Base-by-base conservation (phyloP, 2,329 filamentous ascomycete species). In the Anthostomella pinea region DNA sequence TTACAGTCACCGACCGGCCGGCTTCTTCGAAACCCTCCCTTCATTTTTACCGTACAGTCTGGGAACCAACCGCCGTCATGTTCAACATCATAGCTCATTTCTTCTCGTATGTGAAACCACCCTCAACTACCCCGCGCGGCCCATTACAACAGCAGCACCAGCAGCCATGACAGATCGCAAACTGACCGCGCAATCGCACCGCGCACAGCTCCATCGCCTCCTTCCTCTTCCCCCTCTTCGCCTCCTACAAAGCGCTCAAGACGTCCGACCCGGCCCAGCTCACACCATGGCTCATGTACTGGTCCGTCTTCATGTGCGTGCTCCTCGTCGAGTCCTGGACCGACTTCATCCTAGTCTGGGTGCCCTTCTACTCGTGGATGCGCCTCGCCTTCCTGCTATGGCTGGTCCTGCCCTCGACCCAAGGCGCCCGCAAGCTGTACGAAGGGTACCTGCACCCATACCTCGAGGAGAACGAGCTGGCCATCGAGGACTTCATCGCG, bases 261-360 rank as follows among this genome's bases (percentile, higher is more conserved):
- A 90, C 88, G 11, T 85, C 85, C 34, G 87, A 96, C 63, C 89
- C 90, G 2, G 83, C 87, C 23, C 82, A 94, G 59, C 76, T 96
- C 42, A 87, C 87, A 47, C 91, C 91, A 82, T 98, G 93, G 93
- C 79, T 97, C 50, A 97, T 97, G 85, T 98, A 97, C 76, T 98
- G 91, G 85, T 88, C 95, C 43, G 88, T 95, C 16, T 78, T 96
- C 48, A 86, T 87, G 43, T 83, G 87, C 61, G 79, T 83, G 53
- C 73, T 90, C 38, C 77, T 93, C 44, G 79, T 82, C 64, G 93
- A 97, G 68, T 90, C 85, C 30, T 95, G 89, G 79, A 81, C 85
- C 38, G 80, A 83, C 54, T 95, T 91, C 67, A 82, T 97, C 57
- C 76, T 97, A 30, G 76, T 76, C 61, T 97, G 89, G 87, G 70